Evolutionary conservation across 2,329 filamentous ascomycete species (phyloP), one percentile per base, ranked within the genome.

Genomic region (Fusarium sp.): DNA sequence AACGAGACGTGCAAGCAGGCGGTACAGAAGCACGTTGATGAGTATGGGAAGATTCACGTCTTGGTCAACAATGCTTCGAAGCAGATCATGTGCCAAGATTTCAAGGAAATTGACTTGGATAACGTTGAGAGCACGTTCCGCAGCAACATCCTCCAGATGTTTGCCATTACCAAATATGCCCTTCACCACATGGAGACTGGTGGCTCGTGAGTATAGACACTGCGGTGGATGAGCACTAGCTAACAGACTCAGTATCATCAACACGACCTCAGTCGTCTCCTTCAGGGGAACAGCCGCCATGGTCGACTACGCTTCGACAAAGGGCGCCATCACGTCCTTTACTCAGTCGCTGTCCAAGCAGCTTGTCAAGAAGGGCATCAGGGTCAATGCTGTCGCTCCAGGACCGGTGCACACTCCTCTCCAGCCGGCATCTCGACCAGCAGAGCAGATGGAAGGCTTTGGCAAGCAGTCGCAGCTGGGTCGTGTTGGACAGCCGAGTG

Each of bases 61-160:
- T 75, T 88, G 3, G 81, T 87, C 57, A 87, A 87, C 72, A 87
- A 88, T 69, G 85, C 83, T 4, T 81, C 80, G 0, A 84, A 84
- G 71, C 84, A 88, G 71, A 77, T 81, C 32, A 80, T 82, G 73
- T 84, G 79, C 70, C 71, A 79, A 6, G 78, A 86, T 29, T 79
- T 86, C 19, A 74, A 76, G 31, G 78, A 86, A 2, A 86, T 85
- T 26, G 78, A 86, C 67, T 76, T 88, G 1, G 78, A 83, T 12
- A 74, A 79, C 1, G 82, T 87, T 0, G 81, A 86, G 60, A 82
- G 80, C 62, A 83, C 81, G 0, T 88, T 87, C 77, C 79, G 79
- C 40, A 81, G 78, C 58, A 87, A 87, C 58, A 82, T 87, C 29
- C 65, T 85, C 8, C 79, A 82, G 51, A 86, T 86, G 77, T 84